Evolutionary conservation across 2,329 filamentous ascomycete genomes (phyloP).

Genomic region (Aspergillus ochraceoroseus): DNA sequence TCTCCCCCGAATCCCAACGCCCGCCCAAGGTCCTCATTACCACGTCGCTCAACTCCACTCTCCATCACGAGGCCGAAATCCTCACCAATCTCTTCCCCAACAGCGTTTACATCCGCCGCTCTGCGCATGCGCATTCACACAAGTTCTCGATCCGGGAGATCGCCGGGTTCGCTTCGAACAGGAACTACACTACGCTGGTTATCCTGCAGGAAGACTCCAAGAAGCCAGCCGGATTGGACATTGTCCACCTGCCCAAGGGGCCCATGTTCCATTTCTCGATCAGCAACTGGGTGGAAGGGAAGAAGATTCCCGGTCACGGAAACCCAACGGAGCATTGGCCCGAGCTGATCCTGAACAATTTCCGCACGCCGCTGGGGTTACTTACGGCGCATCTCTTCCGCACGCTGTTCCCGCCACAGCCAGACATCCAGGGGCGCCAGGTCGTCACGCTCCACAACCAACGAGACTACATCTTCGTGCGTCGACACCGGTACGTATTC

Average conservation of each 20-base stretch:
- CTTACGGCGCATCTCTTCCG: conserved; percentile 82
- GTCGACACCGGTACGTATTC: conserved; percentile 87
- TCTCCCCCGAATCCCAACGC: conserved; percentile 49
- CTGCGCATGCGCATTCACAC: conserved; percentile 74
- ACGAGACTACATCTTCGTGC: conserved; percentile 91
- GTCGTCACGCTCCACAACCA: conserved; percentile 93
- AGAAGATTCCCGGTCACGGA: conserved; percentile 81
- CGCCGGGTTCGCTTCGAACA: conserved; percentile 72
- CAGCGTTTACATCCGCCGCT: conserved; percentile 74
- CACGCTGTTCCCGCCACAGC: conserved; percentile 70
- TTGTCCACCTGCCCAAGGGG: conserved; percentile 76
- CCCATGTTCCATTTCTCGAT: conserved; percentile 92
- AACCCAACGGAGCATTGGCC: conserved; percentile 87
- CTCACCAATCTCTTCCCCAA: conserved; percentile 79
- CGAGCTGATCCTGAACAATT: conserved; percentile 87
- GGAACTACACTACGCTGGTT: conserved; percentile 76
- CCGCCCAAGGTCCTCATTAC: conserved; percentile 86
- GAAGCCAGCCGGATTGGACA: conserved; percentile 71
- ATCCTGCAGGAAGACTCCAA: conserved; percentile 88
- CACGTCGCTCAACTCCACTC: conserved; percentile 79
- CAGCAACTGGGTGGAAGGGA: conserved; percentile 83
- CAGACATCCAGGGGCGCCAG: conserved; percentile 79
- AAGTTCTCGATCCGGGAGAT: conserved; percentile 94
- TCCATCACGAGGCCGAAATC: conserved; percentile 75
- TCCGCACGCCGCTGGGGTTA: conserved; percentile 85